A percentile compares a stretch with the other conserved stretches of the same genome.
Conservation (phyloP, 2,329 filamentous ascomycete genomes). For the Fusarium sp. region DNA sequence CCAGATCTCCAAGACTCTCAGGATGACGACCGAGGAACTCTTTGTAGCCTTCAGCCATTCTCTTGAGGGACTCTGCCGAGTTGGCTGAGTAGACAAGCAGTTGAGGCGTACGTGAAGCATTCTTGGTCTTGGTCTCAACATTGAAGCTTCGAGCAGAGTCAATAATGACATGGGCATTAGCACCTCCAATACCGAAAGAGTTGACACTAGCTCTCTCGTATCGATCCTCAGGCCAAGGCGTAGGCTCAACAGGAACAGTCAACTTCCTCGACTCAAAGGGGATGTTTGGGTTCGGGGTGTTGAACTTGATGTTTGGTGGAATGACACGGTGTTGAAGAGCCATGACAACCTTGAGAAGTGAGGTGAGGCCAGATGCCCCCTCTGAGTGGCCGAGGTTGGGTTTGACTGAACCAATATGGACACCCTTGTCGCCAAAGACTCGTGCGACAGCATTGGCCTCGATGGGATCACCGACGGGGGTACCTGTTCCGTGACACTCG, state of each 20-base stretch:
- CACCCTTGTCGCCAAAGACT: conserved; percentile 42
- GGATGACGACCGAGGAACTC: conserved; percentile 36
- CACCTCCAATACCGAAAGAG: conserved; percentile 45
- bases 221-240: conserved; percentile 40
- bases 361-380: conserved; percentile 43
- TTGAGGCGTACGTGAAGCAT: not conserved
- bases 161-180: conserved; percentile 50
- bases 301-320: conserved; percentile 47
- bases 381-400: conserved; percentile 53
- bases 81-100: conserved; percentile 33
- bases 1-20: conserved; percentile 32
- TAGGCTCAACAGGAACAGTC: conserved; percentile 36
- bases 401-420: conserved; percentile 47
- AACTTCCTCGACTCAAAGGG: conserved; percentile 41
- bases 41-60: conserved; percentile 25
- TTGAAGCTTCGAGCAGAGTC: conserved; percentile 21
- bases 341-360: conserved; percentile 48
- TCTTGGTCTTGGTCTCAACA: not conserved
- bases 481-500: conserved; percentile 59
- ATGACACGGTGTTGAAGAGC: conserved; percentile 45
- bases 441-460: conserved; percentile 50
- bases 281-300: conserved; percentile 40
- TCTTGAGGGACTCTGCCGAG: conserved; percentile 6
- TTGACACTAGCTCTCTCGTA: not conserved
- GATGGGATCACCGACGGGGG: conserved; percentile 53